Percentiles rank a stretch among this genome's conserved stretches.
phyloP scores from a whole-genome alignment of 768 basidiomycete genomes.

The Boletus tomentosulus region DNA sequence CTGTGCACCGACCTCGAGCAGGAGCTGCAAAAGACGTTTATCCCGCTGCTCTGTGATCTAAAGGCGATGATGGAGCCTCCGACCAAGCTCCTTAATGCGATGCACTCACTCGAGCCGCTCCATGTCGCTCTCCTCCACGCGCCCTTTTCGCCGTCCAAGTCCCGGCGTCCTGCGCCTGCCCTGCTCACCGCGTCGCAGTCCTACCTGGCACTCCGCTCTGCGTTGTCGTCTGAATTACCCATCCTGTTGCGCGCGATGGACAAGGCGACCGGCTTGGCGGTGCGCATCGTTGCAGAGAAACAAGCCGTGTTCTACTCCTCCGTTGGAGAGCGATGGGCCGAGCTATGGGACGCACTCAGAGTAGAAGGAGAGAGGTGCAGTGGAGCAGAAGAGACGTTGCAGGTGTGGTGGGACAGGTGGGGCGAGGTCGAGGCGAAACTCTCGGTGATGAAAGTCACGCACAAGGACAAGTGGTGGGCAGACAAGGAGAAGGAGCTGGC shows the following conservation, averaged over 20 bases:
- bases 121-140: slow-evolving; percentile 69
- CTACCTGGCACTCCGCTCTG: slow-evolving; percentile 72
- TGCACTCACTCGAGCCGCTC: slow-evolving; percentile 69
- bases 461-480: slow-evolving; percentile 33
- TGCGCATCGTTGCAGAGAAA: slow-evolving; percentile 49
- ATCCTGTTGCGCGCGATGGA: slow-evolving; percentile 55
- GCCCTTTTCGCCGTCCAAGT: slow-evolving; percentile 54
- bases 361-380: slow-evolving; percentile 69
- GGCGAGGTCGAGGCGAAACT: slow-evolving; percentile 56
- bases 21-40: slow-evolving; percentile 48
- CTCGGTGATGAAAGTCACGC: slow-evolving; percentile 35
- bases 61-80: slow-evolving; percentile 60
- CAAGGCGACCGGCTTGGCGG: slow-evolving; percentile 50
- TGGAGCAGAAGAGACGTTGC: slow-evolving; percentile 62
- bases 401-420: slow-evolving; percentile 70
- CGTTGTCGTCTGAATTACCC: slow-evolving; percentile 70
- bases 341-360: slow-evolving; percentile 81
- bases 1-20: slow-evolving; percentile 51
- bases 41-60: slow-evolving; percentile 56
- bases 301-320: slow-evolving; percentile 60
- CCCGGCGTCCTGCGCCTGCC: slow-evolving; percentile 53
- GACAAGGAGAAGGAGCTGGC: slow-evolving; percentile 24
- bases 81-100: slow-evolving; percentile 60
- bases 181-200: slow-evolving; percentile 72
- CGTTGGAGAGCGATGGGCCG: slow-evolving; percentile 63